These are phyloP conservation scores for barrel medic (Medicago truncatula) DNA, from an alignment of 306 rosid species.

Conservation along the genomic window MtrunA17r5.0-ANR NC_053045.1:13686001-13686500, in stretches of 20 bases:
- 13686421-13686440: too few species aligned
- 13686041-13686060: constrained; percentile 46
- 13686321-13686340: too few species aligned
- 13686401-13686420: too few species aligned
- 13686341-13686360: too few species aligned
- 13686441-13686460: too few species aligned
- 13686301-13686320: too few species aligned
- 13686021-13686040: constrained; percentile 57
- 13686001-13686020: constrained; percentile 50
- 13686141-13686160: constrained; percentile 42
- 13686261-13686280: constrained; percentile 71
- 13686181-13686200: constrained; percentile 52
- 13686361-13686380: too few species aligned
- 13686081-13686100: constrained; percentile 48
- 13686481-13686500: too few species aligned
- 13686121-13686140: constrained; percentile 45
- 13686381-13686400: too few species aligned
- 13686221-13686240: constrained; percentile 66
- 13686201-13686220: constrained; percentile 56
- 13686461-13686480: too few species aligned
- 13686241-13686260: constrained; percentile 86
- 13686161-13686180: constrained; percentile 46
- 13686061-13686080: constrained; percentile 38
- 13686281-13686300: neutral
- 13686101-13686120: constrained; percentile 54